Percentiles rank a stretch among this genome's conserved stretches.
phyloP scores from a whole-genome alignment of 768 basidiomycete genomes.

The Tricholoma flavovirens region DNA sequence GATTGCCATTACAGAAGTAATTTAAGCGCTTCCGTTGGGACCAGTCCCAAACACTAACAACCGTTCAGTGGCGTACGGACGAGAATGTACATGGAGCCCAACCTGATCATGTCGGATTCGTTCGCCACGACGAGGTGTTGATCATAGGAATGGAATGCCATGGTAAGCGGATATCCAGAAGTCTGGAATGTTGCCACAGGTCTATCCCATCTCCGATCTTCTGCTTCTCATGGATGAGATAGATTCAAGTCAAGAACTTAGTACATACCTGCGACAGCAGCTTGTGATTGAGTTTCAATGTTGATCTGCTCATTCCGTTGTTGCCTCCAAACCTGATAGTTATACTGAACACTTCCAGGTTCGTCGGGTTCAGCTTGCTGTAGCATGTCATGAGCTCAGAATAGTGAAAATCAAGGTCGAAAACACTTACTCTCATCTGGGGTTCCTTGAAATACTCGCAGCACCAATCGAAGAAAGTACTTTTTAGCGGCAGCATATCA shows the following conservation, averaged over 20 bases:
- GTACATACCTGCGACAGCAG: constrained; percentile 64
- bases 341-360: constrained; percentile 89
- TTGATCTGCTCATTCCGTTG: constrained; percentile 81
- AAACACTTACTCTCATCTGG: constrained; percentile 83
- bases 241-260: not conserved
- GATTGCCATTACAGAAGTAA: constrained; percentile 87
- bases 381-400: constrained; percentile 10
- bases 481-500: constrained; percentile 85
- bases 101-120: constrained; percentile 85
- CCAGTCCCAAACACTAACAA: constrained; percentile 90
- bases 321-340: constrained; percentile 93
- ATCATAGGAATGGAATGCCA: constrained; percentile 92
- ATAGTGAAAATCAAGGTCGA: not conserved
- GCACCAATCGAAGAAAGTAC: constrained; percentile 93
- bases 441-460: constrained; percentile 97
- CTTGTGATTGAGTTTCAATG: constrained; percentile 62
- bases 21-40: constrained; percentile 69
- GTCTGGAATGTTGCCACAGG: constrained; percentile 62
- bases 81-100: constrained; percentile 12
- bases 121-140: constrained; percentile 83
- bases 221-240: constrained; percentile 28
- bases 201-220: constrained; percentile 64
- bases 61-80: constrained; percentile 1
- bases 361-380: constrained; percentile 95
- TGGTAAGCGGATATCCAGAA: constrained; percentile 56